Evolutionary conservation across 257 asterid species (phyloP), one percentile per base, ranked within the genome.

Genomic region (Anisodus tanguticus): DNA sequence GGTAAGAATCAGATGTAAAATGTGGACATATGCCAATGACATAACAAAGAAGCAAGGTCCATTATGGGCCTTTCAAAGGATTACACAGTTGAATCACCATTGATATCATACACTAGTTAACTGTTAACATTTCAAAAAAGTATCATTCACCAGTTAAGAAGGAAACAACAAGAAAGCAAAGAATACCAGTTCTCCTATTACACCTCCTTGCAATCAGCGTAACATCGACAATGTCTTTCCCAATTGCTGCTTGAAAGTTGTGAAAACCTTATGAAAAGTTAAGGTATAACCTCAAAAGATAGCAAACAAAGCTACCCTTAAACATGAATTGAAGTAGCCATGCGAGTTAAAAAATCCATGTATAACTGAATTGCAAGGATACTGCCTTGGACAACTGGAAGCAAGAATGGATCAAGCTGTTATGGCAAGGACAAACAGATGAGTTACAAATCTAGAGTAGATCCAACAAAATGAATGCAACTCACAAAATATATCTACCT

Each of bases 381-480:
- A 97, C 89, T 97, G 84, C 99, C 99, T 91, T 97, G 99, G 92
- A 97, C 86, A 59, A 97, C 88, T 53, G 98, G 99, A 83, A 97
- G 97, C 90, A 97, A 85, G 88, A 90, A 97, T 9, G 95, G 94
- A 68, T 95, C 98, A 86, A 95, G 95, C 99, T 97, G 98, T 59
- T 60, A 85, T 62, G 88, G 51, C 59, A 89, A 41, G 86, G 39
- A 53, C 86, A 55, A 87, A 62, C 85, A 72, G 85, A 86, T 58
- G 68, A 83, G 64, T 82, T 66, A 53, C 79, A 84, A 81, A 68
- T 82, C 43, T 74, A 71, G 47, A 57, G 82, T 58, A 16, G 64
- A 39, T 83, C 82, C 59, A 49, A 76, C 62, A 13, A 76, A 76
- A 76, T 51, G 45, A 76, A 45, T 53, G 55, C 55, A 67, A 31